phyloP scores from a whole-genome alignment of 2,329 filamentous ascomycete genomes.

The Kalmusia sp. region DNA sequence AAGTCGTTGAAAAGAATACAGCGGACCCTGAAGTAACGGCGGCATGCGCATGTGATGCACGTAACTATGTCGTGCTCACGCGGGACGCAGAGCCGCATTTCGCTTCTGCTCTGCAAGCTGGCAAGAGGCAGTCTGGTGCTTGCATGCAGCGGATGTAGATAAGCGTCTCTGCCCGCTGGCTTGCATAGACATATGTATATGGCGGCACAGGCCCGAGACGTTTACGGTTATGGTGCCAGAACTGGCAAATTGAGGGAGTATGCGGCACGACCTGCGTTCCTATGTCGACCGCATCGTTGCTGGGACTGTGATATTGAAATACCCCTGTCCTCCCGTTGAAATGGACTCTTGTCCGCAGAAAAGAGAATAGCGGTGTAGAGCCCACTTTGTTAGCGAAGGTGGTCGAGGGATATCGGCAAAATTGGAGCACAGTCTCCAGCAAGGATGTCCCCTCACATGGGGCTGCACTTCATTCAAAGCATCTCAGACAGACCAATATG shows the following conservation, averaged over 20 bases:
- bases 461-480: conserved; percentile 26
- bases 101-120: conserved; percentile 38
- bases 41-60: conserved; percentile 37
- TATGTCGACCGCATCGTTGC: conserved; percentile 31
- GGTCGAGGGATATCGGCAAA: conserved; percentile 30
- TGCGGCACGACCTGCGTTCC: conserved; percentile 31
- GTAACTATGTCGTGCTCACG: conserved; percentile 46
- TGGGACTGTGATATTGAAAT: conserved; percentile 30
- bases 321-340: conserved; percentile 23
- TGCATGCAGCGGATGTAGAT: conserved; percentile 30
- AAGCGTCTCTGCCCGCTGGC: conserved; percentile 17
- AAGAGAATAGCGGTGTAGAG: conserved; percentile 46
- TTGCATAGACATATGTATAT: conserved; percentile 18
- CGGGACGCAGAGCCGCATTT: conserved; percentile 37
- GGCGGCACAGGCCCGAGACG: conserved; percentile 9
- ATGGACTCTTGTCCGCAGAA: conserved; percentile 22
- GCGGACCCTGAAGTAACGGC: conserved; percentile 38
- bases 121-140: conserved; percentile 29
- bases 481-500: conserved; percentile 16
- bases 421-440: conserved; percentile 27
- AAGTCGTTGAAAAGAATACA: conserved; percentile 35
- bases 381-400: conserved; percentile 15
- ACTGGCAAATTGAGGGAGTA: conserved; percentile 5
- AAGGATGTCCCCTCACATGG: conserved; percentile 27
- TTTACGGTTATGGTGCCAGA: conserved; percentile 4